These are phyloP conservation scores for Aciculosporium take DNA, from an alignment of 2,329 filamentous ascomycete genomes.

Conservation along the genomic window DNA sequence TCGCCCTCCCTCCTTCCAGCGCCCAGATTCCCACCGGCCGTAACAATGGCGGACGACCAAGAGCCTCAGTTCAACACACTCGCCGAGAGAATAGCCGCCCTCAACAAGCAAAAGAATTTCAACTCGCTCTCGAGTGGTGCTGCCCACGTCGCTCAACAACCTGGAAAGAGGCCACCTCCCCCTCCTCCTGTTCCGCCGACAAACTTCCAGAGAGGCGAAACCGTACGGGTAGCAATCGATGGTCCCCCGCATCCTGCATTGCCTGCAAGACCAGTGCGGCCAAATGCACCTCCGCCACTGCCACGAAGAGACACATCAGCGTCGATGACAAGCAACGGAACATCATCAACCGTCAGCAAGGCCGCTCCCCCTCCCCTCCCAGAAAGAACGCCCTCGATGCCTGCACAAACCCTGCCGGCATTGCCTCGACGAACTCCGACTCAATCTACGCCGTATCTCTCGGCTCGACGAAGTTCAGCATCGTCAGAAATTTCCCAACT, in stretches of 20 bases:
- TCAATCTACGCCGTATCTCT: conserved; percentile 22
- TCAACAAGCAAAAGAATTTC: conserved; percentile 49
- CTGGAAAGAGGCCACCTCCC: conserved; percentile 26
- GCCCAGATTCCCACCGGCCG: neutral
- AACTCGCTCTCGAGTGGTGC: conserved; percentile 14
- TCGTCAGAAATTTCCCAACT: conserved; percentile 42
- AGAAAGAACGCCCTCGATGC: conserved; percentile 14
- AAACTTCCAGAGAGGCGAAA: conserved; percentile 22
- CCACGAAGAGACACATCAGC: conserved; percentile 17
- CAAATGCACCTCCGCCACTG: conserved; percentile 20
- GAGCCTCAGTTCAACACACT: conserved; percentile 48
- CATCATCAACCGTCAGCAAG: conserved; percentile 7
- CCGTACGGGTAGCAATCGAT: conserved; percentile 14
- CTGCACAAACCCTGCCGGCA: conserved; percentile 29
- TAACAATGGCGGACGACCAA: conserved; percentile 43
- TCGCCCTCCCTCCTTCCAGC: neutral
- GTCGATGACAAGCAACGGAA: conserved; percentile 7
- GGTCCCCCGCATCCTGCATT: conserved; percentile 12
- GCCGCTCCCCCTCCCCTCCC: conserved; percentile 21
- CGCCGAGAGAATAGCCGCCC: conserved; percentile 47
- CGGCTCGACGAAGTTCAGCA: conserved; percentile 37
- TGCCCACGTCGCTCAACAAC: conserved; percentile 19
- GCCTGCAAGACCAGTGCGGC: conserved; percentile 27
- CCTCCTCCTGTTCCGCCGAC: conserved; percentile 28
- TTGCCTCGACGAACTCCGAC: conserved; percentile 35